phyloP scores from a whole-genome alignment of 2,329 filamentous ascomycete species.

The Capronia americana region DNA sequence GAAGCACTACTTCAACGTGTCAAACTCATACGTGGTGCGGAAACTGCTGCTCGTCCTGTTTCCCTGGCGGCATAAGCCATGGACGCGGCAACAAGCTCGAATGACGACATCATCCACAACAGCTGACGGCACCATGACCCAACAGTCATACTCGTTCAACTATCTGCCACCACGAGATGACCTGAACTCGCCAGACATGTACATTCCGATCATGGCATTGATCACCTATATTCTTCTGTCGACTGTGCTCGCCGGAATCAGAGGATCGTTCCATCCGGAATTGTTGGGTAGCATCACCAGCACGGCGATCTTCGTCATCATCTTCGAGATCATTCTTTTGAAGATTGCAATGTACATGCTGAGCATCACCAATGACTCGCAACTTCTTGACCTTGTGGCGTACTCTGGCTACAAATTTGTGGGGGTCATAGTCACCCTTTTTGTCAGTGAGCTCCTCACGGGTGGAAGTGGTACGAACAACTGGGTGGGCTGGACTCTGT shows the following conservation, averaged over 20 bases:
- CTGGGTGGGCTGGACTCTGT: conserved; percentile 87
- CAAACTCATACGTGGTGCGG: conserved; percentile 92
- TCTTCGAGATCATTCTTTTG: conserved; percentile 86
- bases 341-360: conserved; percentile 93
- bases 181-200: conserved; percentile 98
- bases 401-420: conserved; percentile 99
- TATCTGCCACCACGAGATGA: conserved; percentile 94
- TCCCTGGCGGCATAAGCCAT: conserved; percentile 96
- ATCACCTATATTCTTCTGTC: conserved; percentile 97
- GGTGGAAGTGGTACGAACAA: conserved; percentile 81
- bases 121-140: conserved; percentile 68
- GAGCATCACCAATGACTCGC: conserved; percentile 90
- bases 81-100: conserved; percentile 83
- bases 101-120: conserved; percentile 50
- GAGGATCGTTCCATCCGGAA: conserved; percentile 92
- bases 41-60: conserved; percentile 94
- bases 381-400: conserved; percentile 90
- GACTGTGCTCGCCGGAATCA: conserved; percentile 84
- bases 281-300: conserved; percentile 88
- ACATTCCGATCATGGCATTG: conserved; percentile 97
- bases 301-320: conserved; percentile 79
- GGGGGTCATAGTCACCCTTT: conserved; percentile 87
- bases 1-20: conserved; percentile 99
- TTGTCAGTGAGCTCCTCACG: conserved; percentile 77
- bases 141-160: conserved; percentile 57